Evolutionary conservation across 2,329 filamentous ascomycete species (phyloP), one percentile per base, ranked within the genome.

Genomic region (Whalleya microplaca): DNA sequence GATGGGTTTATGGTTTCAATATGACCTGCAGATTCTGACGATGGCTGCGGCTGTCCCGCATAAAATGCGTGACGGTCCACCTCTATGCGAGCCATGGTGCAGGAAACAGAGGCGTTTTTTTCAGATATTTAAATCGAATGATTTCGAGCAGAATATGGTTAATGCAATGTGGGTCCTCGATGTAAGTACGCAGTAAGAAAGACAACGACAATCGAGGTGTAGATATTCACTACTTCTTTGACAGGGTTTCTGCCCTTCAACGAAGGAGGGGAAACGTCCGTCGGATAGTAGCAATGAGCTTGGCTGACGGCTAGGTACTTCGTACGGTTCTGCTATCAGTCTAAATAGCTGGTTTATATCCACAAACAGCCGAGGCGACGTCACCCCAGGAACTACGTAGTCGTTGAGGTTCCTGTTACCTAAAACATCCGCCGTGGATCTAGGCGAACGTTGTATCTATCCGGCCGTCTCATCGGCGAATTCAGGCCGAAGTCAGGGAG

Each of bases 1-100:
- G 91, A 85, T 41, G 92, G 92, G 71, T 95, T 83, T 70, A 94
- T 79, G 27, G 88, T 85, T 61, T 86, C 78, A 76, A 95, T 94
- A 45, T 86, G 86, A 56, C 80, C 79, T 42, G 80, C 76, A 9
- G 85, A 84, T 40, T 78, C 80, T 12, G 81, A 80, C 47, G 85
- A 82, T 21, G 80, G 75, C 68, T 91, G 90, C 44, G 81, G 75
- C 70, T 83, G 81, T 72, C 92, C 92, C 63, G 86, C 83, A 78
- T 92, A 91, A 76, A 89, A 95, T 62, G 92, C 86, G 70, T 89
- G 83, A 62, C 85, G 82, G 43, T 71, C 77, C 18, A 62, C 48
- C 50, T 65, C 62, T 43, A 40, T 49, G 53, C 55, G 56, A 44
- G 54, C 51, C 68, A 70, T 70, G 21, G 41, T 63, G 63, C 21